Base-by-base conservation (phyloP, 306 rosid species). In the Echinosophora koreensis region DNA sequence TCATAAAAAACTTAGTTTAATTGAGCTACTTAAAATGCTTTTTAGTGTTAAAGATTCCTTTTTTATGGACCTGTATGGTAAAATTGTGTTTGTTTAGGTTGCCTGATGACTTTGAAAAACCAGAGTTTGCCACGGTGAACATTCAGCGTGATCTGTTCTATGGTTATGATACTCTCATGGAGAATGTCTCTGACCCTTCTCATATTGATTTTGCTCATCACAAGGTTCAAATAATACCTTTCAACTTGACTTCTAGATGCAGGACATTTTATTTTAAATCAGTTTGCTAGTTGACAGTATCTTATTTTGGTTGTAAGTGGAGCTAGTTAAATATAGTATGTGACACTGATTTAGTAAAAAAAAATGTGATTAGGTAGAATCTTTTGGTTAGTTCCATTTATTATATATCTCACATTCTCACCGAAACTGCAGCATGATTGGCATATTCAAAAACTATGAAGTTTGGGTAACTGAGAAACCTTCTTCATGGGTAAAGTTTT, bases 61-160 rank as follows among this genome's bases (percentile, higher is more conserved):
- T 18, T 17, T 74, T 34, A 55, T 70, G 57, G 77, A 84, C 8
- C 17, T 44, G 64, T 60, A 10, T 38, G 75, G 35, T 63, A 16
- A 55, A 37, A 56, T 42, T 67, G 61, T 73, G 67, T 51, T 69
- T 83, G 35, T 76, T 66, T 80, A 95, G 98, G 98, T 85, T 95
- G 81, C 98, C 98, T 1, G 93, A 92, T 77, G 98, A 90, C 74
- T 92, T 85, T 65, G 82, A 62, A 6, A 87, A 90, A 66, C 93
- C 97, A 9, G 98, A 95, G 87, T 95, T 90, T 86, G 95, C 98
- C 0, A 85, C 97, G 0, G 98, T 92, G 72, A 95, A 96, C 61
- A 92, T 95, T 89, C 98, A 95, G 89, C 97, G 98, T n/a, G 98
- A 95, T 88, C 92, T 94, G 62, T 94, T 89, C 77, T 94, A 94